Percentiles rank a stretch among this genome's conserved stretches.
These are phyloP conservation scores for Suillus paluster DNA, from an alignment of 768 basidiomycete genomes.

Conservation along the genomic window DNA sequence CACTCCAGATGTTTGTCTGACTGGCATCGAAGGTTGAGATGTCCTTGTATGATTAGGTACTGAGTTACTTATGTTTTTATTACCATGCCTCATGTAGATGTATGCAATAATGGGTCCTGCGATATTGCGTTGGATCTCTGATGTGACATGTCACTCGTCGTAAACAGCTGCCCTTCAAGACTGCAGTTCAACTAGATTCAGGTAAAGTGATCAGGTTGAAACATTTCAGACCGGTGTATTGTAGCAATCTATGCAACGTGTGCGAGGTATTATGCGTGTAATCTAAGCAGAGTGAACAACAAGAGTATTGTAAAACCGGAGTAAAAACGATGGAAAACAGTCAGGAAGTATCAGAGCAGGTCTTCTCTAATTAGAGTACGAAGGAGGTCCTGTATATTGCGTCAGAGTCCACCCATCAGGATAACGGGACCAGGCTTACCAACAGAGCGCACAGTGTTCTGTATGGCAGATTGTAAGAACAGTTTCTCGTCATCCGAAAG, in stretches of 20 bases:
- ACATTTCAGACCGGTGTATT: not conserved
- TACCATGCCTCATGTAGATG: not conserved
- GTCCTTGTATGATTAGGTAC: conserved; percentile 9
- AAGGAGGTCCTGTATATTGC: conserved; percentile 42
- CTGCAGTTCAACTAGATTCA: not conserved
- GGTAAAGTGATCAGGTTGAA: too few relatives aligned
- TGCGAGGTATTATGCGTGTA: not conserved
- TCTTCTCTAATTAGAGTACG: conserved; percentile 36
- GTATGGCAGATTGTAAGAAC: conserved; percentile 61
- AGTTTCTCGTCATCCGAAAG: conserved; percentile 76
- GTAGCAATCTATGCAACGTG: not conserved
- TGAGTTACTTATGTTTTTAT: conserved; percentile 6
- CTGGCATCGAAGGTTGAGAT: not conserved
- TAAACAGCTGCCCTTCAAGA: not conserved
- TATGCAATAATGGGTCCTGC: conserved; percentile 2
- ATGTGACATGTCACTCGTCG: not conserved
- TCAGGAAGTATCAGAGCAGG: not conserved
- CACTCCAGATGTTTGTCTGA: conserved; percentile 83
- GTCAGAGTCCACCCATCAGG: not conserved
- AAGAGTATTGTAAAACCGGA: not conserved
- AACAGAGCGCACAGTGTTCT: conserved; percentile 57
- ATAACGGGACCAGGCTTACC: conserved; percentile 46
- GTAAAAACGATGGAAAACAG: not conserved
- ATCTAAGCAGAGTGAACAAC: not conserved
- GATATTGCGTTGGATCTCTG: not conserved